Percentiles rank a stretch among this genome's conserved stretches.
phyloP scores from a whole-genome alignment of 768 basidiomycete genomes.

The Xerocomellus dryophilus region DNA sequence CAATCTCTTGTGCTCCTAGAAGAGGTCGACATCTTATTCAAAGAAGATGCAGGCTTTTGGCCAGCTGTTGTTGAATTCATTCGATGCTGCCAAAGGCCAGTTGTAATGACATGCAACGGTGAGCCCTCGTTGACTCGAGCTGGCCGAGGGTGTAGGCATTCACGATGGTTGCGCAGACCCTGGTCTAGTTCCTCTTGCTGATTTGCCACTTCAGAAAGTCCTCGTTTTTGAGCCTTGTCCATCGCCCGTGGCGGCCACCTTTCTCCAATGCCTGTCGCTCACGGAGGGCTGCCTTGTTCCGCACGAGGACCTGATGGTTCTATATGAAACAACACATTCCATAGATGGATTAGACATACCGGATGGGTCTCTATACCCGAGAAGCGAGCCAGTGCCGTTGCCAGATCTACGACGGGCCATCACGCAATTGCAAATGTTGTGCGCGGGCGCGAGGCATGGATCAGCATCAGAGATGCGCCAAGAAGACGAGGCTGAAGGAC shows the following conservation, averaged over 20 bases:
- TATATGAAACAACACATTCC: conserved; percentile 41
- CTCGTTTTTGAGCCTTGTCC: conserved; percentile 64
- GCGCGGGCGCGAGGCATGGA: conserved; percentile 35
- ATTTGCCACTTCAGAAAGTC: conserved; percentile 74
- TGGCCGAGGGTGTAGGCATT: conserved; percentile 7
- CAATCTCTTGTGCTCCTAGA: conserved; percentile 92
- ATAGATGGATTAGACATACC: conserved; percentile 27
- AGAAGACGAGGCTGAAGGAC: conserved; percentile 30
- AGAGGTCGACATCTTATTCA: conserved; percentile 92
- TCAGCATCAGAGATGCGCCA: conserved; percentile 27
- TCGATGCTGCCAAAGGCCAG: conserved; percentile 78
- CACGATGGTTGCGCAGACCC: conserved; percentile 48
- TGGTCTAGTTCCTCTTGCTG: conserved; percentile 62
- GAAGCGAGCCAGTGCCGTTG: conserved; percentile 28
- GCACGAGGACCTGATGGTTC: conserved; percentile 39
- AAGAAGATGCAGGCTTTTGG: conserved; percentile 86
- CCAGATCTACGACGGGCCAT: conserved; percentile 68
- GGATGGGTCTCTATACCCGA: conserved; percentile 36
- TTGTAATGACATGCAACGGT: conserved; percentile 97
- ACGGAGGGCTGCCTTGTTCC: conserved; percentile 51
- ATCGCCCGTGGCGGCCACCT: conserved; percentile 54
- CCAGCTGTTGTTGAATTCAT: conserved; percentile 77
- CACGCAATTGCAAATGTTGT: conserved; percentile 56
- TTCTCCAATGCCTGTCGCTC: conserved; percentile 62
- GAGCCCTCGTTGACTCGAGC: conserved; percentile 18